Conservation (phyloP, 1,284 basidiomycete genomes). For the Sanghuangporus baumii region DNA sequence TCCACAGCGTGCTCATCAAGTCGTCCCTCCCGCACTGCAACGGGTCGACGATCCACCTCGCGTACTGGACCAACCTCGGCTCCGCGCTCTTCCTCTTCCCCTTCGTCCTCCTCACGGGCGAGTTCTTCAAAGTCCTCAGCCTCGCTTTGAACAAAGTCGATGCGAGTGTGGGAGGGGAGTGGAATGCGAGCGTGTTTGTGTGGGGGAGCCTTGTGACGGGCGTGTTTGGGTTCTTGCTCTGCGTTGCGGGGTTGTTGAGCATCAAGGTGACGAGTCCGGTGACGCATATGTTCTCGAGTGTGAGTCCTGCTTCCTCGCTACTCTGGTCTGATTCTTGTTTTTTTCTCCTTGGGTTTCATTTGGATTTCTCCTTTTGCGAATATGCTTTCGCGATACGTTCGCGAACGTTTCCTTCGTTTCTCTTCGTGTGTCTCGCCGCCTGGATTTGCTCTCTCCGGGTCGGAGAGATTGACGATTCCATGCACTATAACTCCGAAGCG, state of each 20-base stretch:
- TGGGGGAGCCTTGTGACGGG: constrained; percentile 64
- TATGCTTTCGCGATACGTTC: not conserved
- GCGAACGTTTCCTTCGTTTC: not conserved
- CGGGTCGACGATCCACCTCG: constrained; percentile 64
- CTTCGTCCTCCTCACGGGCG: constrained; percentile 53
- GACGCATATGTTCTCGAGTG: constrained; percentile 73
- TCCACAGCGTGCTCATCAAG: constrained; percentile 73
- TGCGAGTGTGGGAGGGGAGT: constrained; percentile 25
- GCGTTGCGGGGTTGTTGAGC: constrained; percentile 61
- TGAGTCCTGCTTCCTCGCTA: constrained; percentile 31
- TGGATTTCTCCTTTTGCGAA: not conserved
- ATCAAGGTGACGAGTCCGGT: constrained; percentile 71
- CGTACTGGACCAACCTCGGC: constrained; percentile 71
- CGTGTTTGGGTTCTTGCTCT: constrained; percentile 67
- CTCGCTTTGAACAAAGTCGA: constrained; percentile 23
- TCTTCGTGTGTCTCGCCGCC: not conserved
- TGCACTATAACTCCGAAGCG: no score
- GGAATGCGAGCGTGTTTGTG: constrained; percentile 50
- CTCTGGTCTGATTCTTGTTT: not conserved
- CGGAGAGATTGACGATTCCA: not conserved
- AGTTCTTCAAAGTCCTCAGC: constrained; percentile 36
- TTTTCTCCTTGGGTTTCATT: not conserved
- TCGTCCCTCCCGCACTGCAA: constrained; percentile 58
- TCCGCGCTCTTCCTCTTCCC: constrained; percentile 59
- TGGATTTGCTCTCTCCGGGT: not conserved